phyloP scores from a whole-genome alignment of 495 filamentous ascomycete genomes.

The Xylaria cubensis region DNA sequence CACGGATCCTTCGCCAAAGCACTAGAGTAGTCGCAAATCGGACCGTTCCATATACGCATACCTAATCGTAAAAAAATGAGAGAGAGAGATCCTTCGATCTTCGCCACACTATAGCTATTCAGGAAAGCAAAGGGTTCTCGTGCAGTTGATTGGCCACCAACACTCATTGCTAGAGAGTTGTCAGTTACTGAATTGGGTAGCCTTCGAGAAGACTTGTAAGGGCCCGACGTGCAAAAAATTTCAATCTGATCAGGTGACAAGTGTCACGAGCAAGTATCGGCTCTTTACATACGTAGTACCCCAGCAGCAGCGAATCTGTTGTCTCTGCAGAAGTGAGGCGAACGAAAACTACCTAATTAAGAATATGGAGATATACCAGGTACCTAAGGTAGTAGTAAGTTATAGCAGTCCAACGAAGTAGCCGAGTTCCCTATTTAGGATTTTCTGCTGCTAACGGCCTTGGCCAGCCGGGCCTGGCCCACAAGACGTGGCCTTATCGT shows the following conservation, averaged over 20 bases:
- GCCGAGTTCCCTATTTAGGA: constrained; percentile 22
- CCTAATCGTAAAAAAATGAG: neutral
- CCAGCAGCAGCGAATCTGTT: neutral
- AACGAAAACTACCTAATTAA: neutral
- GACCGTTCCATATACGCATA: constrained; percentile 21
- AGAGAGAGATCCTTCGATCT: constrained; percentile 10
- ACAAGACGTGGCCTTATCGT: neutral
- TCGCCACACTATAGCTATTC: constrained; percentile 15
- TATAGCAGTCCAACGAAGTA: neutral
- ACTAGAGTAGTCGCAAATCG: constrained; percentile 20
- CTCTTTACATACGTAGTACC: constrained; percentile 9
- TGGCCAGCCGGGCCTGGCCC: constrained; percentile 13
- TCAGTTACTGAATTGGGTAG: constrained; percentile 23
- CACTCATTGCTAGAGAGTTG: neutral
- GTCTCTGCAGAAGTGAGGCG: constrained; percentile 10
- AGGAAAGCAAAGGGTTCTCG: constrained; percentile 12
- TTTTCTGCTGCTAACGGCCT: constrained; percentile 10
- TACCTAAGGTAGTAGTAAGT: neutral
- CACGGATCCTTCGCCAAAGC: constrained; percentile 2
- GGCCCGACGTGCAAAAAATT: constrained; percentile 29
- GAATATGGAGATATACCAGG: neutral
- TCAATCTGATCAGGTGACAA: constrained; percentile 35
- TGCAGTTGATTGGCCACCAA: constrained; percentile 19
- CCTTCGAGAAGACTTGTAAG: constrained; percentile 31
- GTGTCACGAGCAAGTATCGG: constrained; percentile 36